A percentile compares a stretch with the other conserved stretches of the same genome.
Evolutionary conservation across 768 basidiomycete genomes (phyloP).

Genomic region (Lactifluus subvellereus): DNA sequence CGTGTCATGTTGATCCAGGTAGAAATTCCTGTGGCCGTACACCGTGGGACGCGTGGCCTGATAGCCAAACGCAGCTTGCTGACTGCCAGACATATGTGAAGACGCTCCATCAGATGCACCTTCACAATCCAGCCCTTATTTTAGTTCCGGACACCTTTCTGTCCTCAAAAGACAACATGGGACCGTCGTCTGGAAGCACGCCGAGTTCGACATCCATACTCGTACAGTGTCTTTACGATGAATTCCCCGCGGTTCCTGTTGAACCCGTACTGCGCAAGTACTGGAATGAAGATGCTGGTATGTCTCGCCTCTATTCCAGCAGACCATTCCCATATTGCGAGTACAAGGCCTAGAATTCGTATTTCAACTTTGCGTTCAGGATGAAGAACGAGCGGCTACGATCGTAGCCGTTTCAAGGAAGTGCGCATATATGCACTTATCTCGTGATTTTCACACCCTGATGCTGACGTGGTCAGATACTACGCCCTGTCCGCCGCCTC

Average conservation of each 20-base stretch:
- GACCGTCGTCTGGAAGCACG: conserved; percentile 41
- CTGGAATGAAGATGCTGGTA: conserved; percentile 83
- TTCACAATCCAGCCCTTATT: conserved; percentile 64
- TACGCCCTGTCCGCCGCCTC: conserved; percentile 82
- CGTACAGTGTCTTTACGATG: conserved; percentile 66
- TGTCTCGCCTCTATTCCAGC: conserved; percentile 13
- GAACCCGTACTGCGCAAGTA: conserved; percentile 72
- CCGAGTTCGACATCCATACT: conserved; percentile 50
- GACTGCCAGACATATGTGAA: conserved; percentile 89
- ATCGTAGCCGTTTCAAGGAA: conserved; percentile 76
- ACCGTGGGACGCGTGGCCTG: neutral
- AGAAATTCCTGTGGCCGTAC: conserved; percentile 8
- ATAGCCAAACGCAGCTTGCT: conserved; percentile 46
- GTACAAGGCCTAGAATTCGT: conserved; percentile 69
- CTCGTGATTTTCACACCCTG: conserved; percentile 5
- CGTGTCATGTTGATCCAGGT: conserved; percentile 76
- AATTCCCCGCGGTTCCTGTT: conserved; percentile 61
- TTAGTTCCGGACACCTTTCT: conserved; percentile 82
- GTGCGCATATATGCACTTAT: conserved; percentile 41
- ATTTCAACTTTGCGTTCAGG: conserved; percentile 68
- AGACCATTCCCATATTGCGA: conserved; percentile 5
- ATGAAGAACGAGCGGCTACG: conserved; percentile 76
- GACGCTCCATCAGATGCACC: conserved; percentile 78
- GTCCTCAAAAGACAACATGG: conserved; percentile 46
- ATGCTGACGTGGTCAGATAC: conserved; percentile 48